phyloP scores from a whole-genome alignment of 2,329 filamentous ascomycete genomes.

The Ustilaginoidea virens region DNA sequence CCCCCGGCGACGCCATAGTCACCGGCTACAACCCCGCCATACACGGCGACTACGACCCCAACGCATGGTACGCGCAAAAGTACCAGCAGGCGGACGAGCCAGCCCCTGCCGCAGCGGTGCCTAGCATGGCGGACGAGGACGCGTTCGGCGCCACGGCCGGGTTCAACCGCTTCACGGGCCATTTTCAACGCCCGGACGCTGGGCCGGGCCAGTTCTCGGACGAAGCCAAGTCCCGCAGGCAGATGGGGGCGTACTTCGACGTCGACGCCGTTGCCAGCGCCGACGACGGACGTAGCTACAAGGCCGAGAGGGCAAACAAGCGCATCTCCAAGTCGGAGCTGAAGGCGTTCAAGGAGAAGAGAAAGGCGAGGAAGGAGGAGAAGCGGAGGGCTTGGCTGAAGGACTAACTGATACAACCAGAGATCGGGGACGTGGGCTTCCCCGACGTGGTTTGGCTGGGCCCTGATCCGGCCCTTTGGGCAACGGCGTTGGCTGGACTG shows the following conservation, averaged over 20 bases:
- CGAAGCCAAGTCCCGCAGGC: conserved; percentile 71
- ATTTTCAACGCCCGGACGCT: conserved; percentile 55
- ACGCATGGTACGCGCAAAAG: conserved; percentile 75
- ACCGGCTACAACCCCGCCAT: conserved; percentile 92
- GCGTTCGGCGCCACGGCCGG: conserved; percentile 53
- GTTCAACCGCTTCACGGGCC: conserved; percentile 88
- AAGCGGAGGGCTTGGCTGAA: conserved; percentile 82
- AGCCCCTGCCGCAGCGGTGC: conserved; percentile 12
- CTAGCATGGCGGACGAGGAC: conserved; percentile 24
- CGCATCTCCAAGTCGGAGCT: conserved; percentile 74
- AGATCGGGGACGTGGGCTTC: not conserved
- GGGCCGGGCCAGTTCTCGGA: conserved; percentile 68
- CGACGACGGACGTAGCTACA: conserved; percentile 80
- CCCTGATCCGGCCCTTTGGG: too few species aligned
- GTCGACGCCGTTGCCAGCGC: conserved; percentile 85
- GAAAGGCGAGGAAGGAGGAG: conserved; percentile 80
- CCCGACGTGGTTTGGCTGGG: too few species aligned
- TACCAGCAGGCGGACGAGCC: conserved; percentile 21
- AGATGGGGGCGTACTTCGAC: conserved; percentile 92
- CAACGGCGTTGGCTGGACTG: too few species aligned
- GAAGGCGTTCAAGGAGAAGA: conserved; percentile 83
- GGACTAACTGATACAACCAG: conserved; percentile 40
- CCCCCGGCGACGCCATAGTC: conserved; percentile 25
- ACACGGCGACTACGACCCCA: conserved; percentile 91
- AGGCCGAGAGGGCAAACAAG: conserved; percentile 77